Evolutionary conservation across 805 yeast species (phyloP).

Genomic region (Candida lessepsii): DNA sequence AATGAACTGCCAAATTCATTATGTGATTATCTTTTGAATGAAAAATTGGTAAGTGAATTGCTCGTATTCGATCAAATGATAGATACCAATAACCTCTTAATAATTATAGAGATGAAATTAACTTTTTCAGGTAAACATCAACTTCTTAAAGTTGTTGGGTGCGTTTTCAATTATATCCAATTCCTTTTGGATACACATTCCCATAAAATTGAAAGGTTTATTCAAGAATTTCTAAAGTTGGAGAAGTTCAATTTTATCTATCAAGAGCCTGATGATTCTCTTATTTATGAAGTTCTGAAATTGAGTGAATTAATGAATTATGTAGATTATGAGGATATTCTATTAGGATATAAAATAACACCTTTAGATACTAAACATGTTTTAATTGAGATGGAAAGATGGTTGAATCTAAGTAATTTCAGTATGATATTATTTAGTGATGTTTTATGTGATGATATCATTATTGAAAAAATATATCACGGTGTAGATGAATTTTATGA

Average conservation of each 20-base stretch:
- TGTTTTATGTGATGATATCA: conserved; percentile 1
- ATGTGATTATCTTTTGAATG: conserved; percentile 34
- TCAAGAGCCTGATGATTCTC: conserved; percentile 31
- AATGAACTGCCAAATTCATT: conserved; percentile 58
- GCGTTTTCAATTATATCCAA: conserved; percentile 24
- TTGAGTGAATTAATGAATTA: conserved; percentile 40
- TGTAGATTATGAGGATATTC: conserved; percentile 9
- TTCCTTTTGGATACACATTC: conserved; percentile 13
- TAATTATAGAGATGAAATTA: conserved; percentile 51
- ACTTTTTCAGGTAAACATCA: conserved; percentile 46
- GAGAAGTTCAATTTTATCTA: conserved; percentile 44
- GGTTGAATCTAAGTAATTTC: conserved; percentile 13
- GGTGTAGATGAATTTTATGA: conserved; percentile 13
- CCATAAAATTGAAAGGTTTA: conserved; percentile 32
- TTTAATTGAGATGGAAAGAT: conserved; percentile 8
- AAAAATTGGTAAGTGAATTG: conserved; percentile 33
- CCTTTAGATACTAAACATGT: conserved; percentile 4
- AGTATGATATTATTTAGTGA: conserved; percentile 10
- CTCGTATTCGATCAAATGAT: conserved; percentile 45
- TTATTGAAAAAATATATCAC: conserved; percentile 21
- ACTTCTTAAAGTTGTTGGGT: conserved; percentile 29
- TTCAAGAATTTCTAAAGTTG: conserved; percentile 49
- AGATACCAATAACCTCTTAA: conserved; percentile 27
- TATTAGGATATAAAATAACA: conserved; percentile 14
- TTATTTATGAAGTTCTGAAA: conserved; percentile 49